Base-by-base conservation (phyloP, 495 filamentous ascomycete genomes). In the Penicillium pancosmium region DNA sequence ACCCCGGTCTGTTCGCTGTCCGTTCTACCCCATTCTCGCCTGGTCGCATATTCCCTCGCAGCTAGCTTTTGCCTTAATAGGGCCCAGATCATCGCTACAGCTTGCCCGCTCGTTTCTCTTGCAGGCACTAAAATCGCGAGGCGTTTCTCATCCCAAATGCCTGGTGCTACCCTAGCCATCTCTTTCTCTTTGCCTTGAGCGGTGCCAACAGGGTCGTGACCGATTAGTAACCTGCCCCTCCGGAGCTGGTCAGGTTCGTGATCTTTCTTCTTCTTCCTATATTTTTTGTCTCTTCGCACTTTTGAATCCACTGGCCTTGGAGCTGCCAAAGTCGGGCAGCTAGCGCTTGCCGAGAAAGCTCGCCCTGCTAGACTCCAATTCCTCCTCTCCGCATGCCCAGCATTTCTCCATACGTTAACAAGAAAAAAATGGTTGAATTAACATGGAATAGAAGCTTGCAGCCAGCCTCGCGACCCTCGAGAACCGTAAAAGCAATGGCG, bases 371-470 rank as follows among this genome's bases (percentile, higher is more conserved):
- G 46, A 27, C 15, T 36, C 36, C 52, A 21, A 46, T 54, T 18
- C 41, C 44, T 48, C 9, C 21, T 15, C 46, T 13, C 23, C 40
- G 41, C 35, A 47, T 38, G 21, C 15, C 8, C 12, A 16, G 36
- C 1, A 15, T 31, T 31, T 31, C 1, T 6, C 27, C 27, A 31
- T 31, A n/a, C 38, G 12, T 8, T 2, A 47, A 3, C 6, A 55
- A 19, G 41, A 35, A 4, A 64, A 64, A 23, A 50, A 72, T 72
- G 68, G 68, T 63, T 43, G 66, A 72, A 50, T 63, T 76, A 50
- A 65, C 68, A 69, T 70, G 68, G 64, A 72, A 66, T 51, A 73
- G 70, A 57, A 68, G 57, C 47, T 57, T 62, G 44, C 47, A 61
- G 51, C 55, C 63, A 59, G 70, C 69, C 49, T 63, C 67, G 25